Conservation (phyloP, 495 filamentous ascomycete species). For the Hypoxylon trugodes region DNA sequence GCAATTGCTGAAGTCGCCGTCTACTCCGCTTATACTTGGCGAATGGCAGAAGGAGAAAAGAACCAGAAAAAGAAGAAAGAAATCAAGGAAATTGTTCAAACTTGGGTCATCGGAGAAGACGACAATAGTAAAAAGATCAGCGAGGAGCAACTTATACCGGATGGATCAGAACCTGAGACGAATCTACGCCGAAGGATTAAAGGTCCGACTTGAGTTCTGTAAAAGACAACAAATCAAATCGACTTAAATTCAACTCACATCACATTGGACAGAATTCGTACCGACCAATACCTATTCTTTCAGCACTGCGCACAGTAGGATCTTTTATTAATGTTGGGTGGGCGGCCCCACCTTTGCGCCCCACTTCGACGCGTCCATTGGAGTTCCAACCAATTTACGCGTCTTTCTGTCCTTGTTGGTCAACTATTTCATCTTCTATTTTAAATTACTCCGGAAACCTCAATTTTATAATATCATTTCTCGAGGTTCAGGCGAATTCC, state of each 20-base stretch:
- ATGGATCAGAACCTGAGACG: slow-evolving; percentile 27
- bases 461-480: background rate
- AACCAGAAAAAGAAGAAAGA: slow-evolving; percentile 72
- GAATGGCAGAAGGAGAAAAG: slow-evolving; percentile 74
- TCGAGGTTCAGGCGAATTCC: background rate
- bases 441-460: background rate
- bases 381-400: slow-evolving; percentile 37
- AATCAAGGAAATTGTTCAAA: slow-evolving; percentile 72
- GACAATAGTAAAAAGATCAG: slow-evolving; percentile 42
- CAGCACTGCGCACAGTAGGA: background rate
- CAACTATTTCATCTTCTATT: background rate
- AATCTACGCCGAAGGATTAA: slow-evolving; percentile 47
- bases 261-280: background rate
- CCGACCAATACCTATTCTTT: background rate
- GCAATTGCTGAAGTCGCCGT: slow-evolving; percentile 87
- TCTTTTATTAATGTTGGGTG: background rate
- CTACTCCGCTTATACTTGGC: slow-evolving; percentile 84
- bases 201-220: slow-evolving; percentile 13
- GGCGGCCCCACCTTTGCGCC: slow-evolving; percentile 33
- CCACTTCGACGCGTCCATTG: slow-evolving; percentile 35
- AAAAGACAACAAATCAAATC: background rate
- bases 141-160: slow-evolving; percentile 47
- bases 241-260: background rate
- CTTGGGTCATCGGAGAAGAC: slow-evolving; percentile 71
- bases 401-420: background rate